phyloP scores from a whole-genome alignment of 768 basidiomycete genomes.

The Collybia sp. region DNA sequence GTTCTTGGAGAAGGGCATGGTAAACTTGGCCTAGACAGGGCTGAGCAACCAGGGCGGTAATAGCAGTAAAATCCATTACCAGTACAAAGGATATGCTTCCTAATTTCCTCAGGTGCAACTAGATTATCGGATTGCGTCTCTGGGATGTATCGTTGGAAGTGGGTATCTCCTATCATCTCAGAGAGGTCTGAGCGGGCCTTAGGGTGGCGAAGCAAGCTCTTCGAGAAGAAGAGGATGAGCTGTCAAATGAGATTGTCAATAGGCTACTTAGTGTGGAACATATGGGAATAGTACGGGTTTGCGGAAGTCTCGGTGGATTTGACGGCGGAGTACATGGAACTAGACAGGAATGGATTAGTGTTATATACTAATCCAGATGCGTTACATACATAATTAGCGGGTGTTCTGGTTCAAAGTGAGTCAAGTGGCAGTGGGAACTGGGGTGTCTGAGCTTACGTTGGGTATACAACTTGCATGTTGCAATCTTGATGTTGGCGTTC shows the following conservation, averaged over 20 bases:
- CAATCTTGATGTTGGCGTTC: slow-evolving; percentile 98
- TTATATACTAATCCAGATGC: background rate
- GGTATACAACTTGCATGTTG: slow-evolving; percentile 99
- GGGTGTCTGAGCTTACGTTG: slow-evolving; percentile 56
- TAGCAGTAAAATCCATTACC: slow-evolving; percentile 29
- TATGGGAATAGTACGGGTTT: slow-evolving; percentile 64
- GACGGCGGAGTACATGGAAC: slow-evolving; percentile 97
- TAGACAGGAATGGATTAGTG: slow-evolving; percentile 16
- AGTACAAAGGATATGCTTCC: slow-evolving; percentile 88
- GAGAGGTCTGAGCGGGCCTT: slow-evolving; percentile 78
- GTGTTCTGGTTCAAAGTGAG: slow-evolving; percentile 52
- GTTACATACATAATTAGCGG: slow-evolving; percentile 80
- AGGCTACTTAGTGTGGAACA: background rate
- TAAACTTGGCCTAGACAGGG: slow-evolving; percentile 83
- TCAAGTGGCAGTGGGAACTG: slow-evolving; percentile 8
- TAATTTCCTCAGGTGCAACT: slow-evolving; percentile 79
- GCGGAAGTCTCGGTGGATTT: slow-evolving; percentile 96
- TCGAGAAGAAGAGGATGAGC: slow-evolving; percentile 96
- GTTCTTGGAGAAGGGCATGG: slow-evolving; percentile 81
- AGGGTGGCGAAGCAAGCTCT: slow-evolving; percentile 93
- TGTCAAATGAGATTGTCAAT: slow-evolving; percentile 18
- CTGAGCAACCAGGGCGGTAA: slow-evolving; percentile 1
- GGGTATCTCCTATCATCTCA: slow-evolving; percentile 85
- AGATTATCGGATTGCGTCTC: slow-evolving; percentile 72
- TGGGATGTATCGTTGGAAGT: slow-evolving; percentile 92